Evolutionary conservation across 345 rosid species (phyloP).

Genomic region (Cardamine occulta): DNA sequence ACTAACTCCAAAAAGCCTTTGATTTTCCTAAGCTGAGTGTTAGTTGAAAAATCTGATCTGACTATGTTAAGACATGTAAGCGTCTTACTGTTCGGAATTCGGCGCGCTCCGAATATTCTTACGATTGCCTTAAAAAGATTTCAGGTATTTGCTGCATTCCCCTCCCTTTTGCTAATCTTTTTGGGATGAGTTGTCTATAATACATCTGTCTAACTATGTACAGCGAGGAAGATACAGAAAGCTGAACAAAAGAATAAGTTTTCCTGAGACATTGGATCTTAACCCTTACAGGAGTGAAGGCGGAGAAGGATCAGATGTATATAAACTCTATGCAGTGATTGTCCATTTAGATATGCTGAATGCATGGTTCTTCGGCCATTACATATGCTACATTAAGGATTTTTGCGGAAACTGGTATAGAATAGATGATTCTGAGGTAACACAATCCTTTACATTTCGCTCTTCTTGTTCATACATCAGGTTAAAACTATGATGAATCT

Average conservation of each 20-base stretch:
- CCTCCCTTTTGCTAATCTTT: background rate
- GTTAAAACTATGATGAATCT: background rate
- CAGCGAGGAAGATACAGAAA: slow-evolving; percentile 98
- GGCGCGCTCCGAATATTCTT: slow-evolving; percentile 80
- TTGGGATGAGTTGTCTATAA: background rate
- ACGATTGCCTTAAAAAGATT: slow-evolving; percentile 94
- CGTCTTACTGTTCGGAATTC: slow-evolving; percentile 78
- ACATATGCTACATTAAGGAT: slow-evolving; percentile 88
- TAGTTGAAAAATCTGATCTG: background rate
- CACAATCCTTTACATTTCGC: slow-evolving; percentile 5
- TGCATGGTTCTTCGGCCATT: slow-evolving; percentile 97
- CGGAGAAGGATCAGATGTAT: slow-evolving; percentile 70
- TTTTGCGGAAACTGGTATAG: slow-evolving; percentile 80
- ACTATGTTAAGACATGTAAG: slow-evolving; percentile 96
- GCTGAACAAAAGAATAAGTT: slow-evolving; percentile 88
- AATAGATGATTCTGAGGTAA: slow-evolving; percentile 94
- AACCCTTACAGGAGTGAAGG: slow-evolving; percentile 80
- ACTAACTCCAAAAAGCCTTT: slow-evolving; percentile 22
- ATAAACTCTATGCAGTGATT: slow-evolving; percentile 89
- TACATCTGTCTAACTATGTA: slow-evolving; percentile 34
- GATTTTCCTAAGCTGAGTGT: background rate
- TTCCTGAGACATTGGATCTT: slow-evolving; percentile 86
- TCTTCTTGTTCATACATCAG: slow-evolving; percentile 16
- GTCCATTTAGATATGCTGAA: slow-evolving; percentile 97
- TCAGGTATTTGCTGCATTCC: slow-evolving; percentile 53